These are phyloP conservation scores for Nitzschia sp. DNA, from an alignment of 108 stramenopile species.

Conservation along the genomic window DNA sequence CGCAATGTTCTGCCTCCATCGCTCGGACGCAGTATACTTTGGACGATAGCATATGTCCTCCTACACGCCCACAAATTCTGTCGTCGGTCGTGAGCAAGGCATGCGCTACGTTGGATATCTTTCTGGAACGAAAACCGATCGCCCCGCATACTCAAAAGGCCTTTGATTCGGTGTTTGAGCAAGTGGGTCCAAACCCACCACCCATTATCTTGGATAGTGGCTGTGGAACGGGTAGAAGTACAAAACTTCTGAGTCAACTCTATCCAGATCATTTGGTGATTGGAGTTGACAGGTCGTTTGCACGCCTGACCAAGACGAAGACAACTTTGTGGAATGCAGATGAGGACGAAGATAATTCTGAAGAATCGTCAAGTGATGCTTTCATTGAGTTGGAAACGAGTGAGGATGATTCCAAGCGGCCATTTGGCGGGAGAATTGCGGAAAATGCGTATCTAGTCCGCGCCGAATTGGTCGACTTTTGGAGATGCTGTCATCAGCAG, in stretches of 20 bases:
- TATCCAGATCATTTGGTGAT: conserved; percentile 74
- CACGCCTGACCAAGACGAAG: conserved; percentile 63
- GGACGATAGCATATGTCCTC: no score
- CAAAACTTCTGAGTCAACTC: conserved; percentile 48
- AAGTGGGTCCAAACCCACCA: background rate
- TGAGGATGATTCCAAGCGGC: no score
- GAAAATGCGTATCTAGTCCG: conserved; percentile 65
- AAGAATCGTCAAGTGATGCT: no score
- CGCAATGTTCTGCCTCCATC: no score
- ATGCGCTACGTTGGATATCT: no score
- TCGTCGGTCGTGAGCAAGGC: no score
- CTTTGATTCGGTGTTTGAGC: conserved; percentile 42
- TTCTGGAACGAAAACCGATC: conserved; percentile 46
- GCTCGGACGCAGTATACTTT: no score
- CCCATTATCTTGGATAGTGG: conserved; percentile 54
- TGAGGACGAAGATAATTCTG: no score
- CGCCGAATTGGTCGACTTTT: conserved; percentile 89
- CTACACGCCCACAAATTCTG: no score
- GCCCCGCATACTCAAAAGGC: conserved; percentile 60
- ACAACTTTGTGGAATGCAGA: background rate
- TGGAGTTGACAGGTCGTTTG: conserved; percentile 87
- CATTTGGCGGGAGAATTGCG: no score
- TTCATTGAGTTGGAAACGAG: background rate
- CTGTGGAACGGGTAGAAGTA: conserved; percentile 86
- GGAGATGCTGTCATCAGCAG: conserved; percentile 50